A percentile compares a stretch with the other conserved stretches of the same genome.
phyloP scores from a whole-genome alignment of 345 rosid species.

The Syzygium oleosum region DNA sequence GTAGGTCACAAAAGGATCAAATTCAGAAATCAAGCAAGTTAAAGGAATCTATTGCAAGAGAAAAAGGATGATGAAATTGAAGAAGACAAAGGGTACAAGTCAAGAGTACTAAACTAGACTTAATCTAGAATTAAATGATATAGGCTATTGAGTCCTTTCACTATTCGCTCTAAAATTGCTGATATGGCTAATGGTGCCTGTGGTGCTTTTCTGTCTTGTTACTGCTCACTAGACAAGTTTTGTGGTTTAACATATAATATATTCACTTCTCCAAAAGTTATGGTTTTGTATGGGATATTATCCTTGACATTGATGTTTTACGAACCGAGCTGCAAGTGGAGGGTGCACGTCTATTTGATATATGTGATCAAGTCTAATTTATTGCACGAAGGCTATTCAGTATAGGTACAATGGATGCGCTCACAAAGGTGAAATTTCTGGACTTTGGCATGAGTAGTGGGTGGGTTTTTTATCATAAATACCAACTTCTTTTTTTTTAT shows the following conservation, averaged over 20 bases:
- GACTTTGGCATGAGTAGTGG: neutral
- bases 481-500: constrained; percentile 2
- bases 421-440: constrained; percentile 51
- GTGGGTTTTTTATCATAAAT: neutral
- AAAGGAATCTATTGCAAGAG: neutral
- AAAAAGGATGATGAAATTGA: neutral
- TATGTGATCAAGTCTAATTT: constrained; percentile 39
- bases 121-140: neutral
- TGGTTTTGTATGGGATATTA: neutral
- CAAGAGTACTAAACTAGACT: neutral
- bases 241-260: neutral
- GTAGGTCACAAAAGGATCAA: neutral
- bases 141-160: neutral
- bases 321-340: constrained; percentile 38
- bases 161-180: neutral
- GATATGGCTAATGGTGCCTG: neutral
- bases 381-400: constrained; percentile 49
- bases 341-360: constrained; percentile 74
- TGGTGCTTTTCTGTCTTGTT: neutral
- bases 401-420: constrained; percentile 40
- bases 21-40: neutral
- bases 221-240: neutral
- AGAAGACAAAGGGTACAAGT: neutral
- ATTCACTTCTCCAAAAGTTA: neutral
- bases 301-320: neutral